Base-by-base conservation (phyloP, 345 rosid genomes). In the Limnanthes douglasii region DNA sequence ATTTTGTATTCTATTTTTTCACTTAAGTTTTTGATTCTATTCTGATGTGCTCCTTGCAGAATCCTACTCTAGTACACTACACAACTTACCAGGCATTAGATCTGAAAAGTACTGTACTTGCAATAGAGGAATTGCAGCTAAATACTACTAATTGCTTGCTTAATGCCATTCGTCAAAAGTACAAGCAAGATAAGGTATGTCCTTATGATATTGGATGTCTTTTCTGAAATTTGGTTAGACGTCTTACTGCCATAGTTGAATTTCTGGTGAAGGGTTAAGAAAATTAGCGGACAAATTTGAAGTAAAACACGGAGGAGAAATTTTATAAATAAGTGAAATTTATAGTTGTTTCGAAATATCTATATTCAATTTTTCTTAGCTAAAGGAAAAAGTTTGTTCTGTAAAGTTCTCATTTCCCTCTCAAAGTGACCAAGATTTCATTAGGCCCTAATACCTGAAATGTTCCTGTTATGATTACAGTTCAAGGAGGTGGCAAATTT, bases 21-120 rank as follows among this genome's bases (percentile, higher is more conserved):
- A 43, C 43, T 4, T 15, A 21, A 29, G 21, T 15, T 15, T 7
- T 36, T 56, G 41, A 56, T 37, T 12, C 43, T 25, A 43, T 23
- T 48, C 37, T 5, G 48, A 2, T 42, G 48, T 40, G 41, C n/a
- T n/a, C n/a, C n/a, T 43, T 56, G 59, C 73, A 88, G 95, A 83
- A 72, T 56, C 68, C 74, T 44, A 83, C 95, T 39, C 67, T 88
- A 50, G 95, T 75, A 53, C 86, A 88, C 63, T 83, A 88, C 45
- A 71, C 93, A 11, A 69, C 50, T 48, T 83, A 78, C 49, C 68
- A 56, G 32, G 71, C 64, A 37, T 48, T 63, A 14, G 74, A 75
- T 39, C 60, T 88, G 42, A 73, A 73, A 60, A 54, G 49, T 39
- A 31, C 78, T 7, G 86, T 83, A 45, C 73, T 88, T 28, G 90